Conservation (phyloP, 2,329 filamentous ascomycete genomes). For the Diaporthe sp. region DNA sequence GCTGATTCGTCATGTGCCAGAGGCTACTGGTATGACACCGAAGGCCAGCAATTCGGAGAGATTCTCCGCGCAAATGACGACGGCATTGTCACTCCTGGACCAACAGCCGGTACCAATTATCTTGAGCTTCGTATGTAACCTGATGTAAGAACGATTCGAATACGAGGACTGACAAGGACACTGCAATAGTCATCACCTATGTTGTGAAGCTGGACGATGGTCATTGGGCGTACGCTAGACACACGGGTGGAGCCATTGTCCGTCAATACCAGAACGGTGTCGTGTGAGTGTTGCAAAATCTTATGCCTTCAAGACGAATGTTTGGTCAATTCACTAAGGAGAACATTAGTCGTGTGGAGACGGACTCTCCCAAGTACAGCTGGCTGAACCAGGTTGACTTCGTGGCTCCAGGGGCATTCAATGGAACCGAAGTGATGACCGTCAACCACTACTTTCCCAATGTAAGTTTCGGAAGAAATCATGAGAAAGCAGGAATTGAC, state of each 20-base stretch:
- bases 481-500: neutral
- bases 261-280: neutral
- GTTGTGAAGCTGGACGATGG: neutral
- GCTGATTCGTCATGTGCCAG: neutral
- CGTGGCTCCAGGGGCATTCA: neutral
- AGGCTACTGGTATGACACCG: neutral
- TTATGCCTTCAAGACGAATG: neutral
- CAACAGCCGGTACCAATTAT: neutral
- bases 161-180: accelerated
- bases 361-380: neutral
- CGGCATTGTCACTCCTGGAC: neutral
- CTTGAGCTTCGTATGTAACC: neutral
- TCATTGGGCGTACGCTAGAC: neutral
- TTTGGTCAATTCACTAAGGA: neutral
- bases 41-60: neutral
- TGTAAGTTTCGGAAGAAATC: neutral
- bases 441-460: neutral
- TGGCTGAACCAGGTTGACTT: conserved; percentile 1
- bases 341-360: neutral
- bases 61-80: conserved; percentile 4
- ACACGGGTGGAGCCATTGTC: neutral
- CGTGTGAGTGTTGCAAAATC: neutral
- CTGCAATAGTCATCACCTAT: neutral
- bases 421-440: neutral
- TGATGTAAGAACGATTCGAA: accelerated